Evolutionary conservation across 129 eudicot species (phyloP), one percentile per base, ranked within the genome.

Genomic region (Centella asiatica): DNA sequence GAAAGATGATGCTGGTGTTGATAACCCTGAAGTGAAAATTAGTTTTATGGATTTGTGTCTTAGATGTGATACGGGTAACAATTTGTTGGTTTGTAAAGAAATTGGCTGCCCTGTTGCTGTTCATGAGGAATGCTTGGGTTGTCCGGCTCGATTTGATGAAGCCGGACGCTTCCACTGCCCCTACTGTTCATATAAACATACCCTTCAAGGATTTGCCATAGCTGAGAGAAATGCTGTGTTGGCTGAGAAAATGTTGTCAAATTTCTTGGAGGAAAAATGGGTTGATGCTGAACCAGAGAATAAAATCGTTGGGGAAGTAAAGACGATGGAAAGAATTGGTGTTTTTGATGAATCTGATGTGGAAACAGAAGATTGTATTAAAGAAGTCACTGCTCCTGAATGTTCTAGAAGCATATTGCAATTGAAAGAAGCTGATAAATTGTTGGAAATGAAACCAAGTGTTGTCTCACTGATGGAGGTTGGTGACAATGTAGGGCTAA

Each of bases 141-240:
- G 49, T 57, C 66, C 71, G 10, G 66, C 74, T 34, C 55, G 48
- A 17, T 76, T 76, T 67, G 76, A 80, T 55, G 83, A 66, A 5
- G 26, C 33, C 29, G 92, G 78, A 7, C 69, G 65, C 58, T 87
- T 87, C 65, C 65, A 56, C 67, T 87, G 95, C 73, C 85, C 95
- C 18, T 87, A 78, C 54, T 87, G 95, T 74, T 29, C 54, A 25
- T 87, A 78, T 51, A 80, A 68, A 62, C 67, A 29, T 51, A 57
- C 76, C 28, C 20, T 68, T 7, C 31, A 56, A 62, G 81, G 78
- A 29, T 23, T 50, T 2, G 12, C 37, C 44, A 67, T 13, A 68
- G 65, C 81, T 7, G 72, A 73, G 72, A 65, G 72, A 28, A 54
- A 69, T 62, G 83, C 75, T 57, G 49, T 73, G 70, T 44, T 72